Evolutionary conservation across 441 rosid genomes (phyloP).

Genomic region (Pelargonium citronellum): DNA sequence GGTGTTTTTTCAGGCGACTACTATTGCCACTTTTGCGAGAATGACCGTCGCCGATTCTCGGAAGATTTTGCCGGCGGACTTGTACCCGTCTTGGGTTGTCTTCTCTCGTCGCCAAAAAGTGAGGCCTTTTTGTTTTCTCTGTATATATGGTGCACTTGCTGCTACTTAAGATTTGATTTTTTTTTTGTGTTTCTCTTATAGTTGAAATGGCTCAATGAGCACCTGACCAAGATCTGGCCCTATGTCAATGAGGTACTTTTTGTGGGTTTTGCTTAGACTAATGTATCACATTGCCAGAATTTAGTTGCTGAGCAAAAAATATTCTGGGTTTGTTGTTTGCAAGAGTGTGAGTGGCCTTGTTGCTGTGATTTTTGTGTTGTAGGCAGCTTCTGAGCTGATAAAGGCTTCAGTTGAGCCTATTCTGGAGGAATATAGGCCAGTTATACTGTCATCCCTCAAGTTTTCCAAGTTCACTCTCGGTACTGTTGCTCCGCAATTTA

Average conservation of each 20-base stretch:
- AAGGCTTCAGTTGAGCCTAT: slow-evolving; percentile 79
- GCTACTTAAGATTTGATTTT: slow-evolving; percentile 10
- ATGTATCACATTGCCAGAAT: neutral
- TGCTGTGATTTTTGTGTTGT: slow-evolving; percentile 18
- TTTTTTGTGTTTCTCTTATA: slow-evolving; percentile 27
- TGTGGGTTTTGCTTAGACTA: neutral
- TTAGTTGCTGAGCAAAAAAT: neutral
- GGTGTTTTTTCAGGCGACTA: slow-evolving; percentile 47
- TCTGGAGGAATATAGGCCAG: slow-evolving; percentile 79
- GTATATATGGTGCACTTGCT: neutral
- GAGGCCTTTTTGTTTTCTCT: slow-evolving; percentile 21
- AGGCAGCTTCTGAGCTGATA: slow-evolving; percentile 96
- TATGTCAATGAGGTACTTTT: slow-evolving; percentile 62
- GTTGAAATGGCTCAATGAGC: slow-evolving; percentile 90
- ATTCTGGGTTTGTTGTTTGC: neutral
- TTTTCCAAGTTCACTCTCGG: slow-evolving; percentile 93
- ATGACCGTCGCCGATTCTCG: slow-evolving; percentile 89
- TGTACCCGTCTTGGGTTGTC: slow-evolving; percentile 94
- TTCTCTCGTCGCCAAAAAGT: slow-evolving; percentile 91
- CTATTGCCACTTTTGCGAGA: slow-evolving; percentile 88
- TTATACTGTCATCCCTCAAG: slow-evolving; percentile 60
- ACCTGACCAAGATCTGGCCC: slow-evolving; percentile 95
- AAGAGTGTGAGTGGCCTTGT: slow-evolving; percentile 1
- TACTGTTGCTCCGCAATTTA: slow-evolving; percentile 96
- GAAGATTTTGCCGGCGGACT: slow-evolving; percentile 70